Evolutionary conservation across 2,329 filamentous ascomycete genomes (phyloP), one percentile per base, ranked within the genome.

Genomic region (Fusarium sarcochroum): DNA sequence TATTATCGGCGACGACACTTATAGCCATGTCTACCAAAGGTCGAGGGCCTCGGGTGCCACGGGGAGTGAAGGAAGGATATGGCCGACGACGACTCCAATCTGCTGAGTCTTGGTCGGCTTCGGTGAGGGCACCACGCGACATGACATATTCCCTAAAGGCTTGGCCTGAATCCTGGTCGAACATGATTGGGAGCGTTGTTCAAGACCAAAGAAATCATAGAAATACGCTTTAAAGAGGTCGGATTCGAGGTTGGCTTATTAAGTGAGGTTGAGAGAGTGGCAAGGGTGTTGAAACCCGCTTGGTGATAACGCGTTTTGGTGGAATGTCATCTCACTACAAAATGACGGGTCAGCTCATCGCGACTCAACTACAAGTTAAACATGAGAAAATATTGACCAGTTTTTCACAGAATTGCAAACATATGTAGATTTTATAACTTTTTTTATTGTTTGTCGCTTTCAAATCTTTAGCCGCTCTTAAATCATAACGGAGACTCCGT

Each of bases 21-120:
- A 78, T 77, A n/a, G 76, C 69, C 75, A 81, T 81, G 35, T 81
- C 80, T 18, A 79, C 72, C 25, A 83, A 71, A 34, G 78, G 76
- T 6, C 80, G 76, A 10, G 79, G 75, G 0, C 81, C 81, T 10
- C 70, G 76, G 30, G 52, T 58, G 32, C 75, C 75, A 21, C 71
- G 67, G 44, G 74, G 61, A 48, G 57, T 74, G 41, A 76, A 67
- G 23, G 71, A 32, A 23, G 73, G 74, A 60, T 75, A 75, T 5
- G 73, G 78, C 20, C 73, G 72, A 21, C 68, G 67, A 37, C 77
- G 76, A 27, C 78, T 79, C 80, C 80, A 82, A 69, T 80, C 78
- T 45, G 66, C 68, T 2, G 69, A 48, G 15, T 69, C 64, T 32
- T 41, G 58, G 37, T 76, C 75, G 17, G 63, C 63, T 37, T 64